These are phyloP conservation scores for Parachaetomium inaequale DNA, from an alignment of 495 filamentous ascomycete species.

Conservation along the genomic window DNA sequence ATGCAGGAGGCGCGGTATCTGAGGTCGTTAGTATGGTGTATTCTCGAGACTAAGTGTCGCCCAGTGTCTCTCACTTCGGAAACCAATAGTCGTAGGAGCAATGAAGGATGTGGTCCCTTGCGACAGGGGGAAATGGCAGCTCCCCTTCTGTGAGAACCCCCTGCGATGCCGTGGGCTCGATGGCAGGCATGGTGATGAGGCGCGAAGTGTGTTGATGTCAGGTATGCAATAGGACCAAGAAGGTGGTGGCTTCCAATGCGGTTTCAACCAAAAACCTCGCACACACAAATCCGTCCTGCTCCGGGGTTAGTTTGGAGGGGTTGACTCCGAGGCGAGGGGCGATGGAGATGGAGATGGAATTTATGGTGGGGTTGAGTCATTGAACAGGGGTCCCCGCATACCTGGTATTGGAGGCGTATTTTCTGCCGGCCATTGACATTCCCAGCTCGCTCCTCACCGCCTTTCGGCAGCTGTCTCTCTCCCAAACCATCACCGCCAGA, in stretches of 20 bases:
- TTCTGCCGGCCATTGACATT: slow-evolving; percentile 14
- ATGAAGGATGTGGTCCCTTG: slow-evolving; percentile 79
- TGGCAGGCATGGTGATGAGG: slow-evolving; percentile 30
- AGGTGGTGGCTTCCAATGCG: background rate
- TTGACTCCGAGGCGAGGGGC: slow-evolving; percentile 7
- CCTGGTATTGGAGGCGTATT: background rate
- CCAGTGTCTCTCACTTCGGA: slow-evolving; percentile 52
- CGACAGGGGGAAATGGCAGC: slow-evolving; percentile 80
- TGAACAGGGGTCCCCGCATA: slow-evolving; percentile 7
- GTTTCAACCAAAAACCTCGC: background rate
- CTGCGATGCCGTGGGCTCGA: slow-evolving; percentile 23
- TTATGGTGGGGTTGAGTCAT: slow-evolving; percentile 21
- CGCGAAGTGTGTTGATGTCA: background rate
- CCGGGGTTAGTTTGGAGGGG: background rate
- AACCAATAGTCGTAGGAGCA: slow-evolving; percentile 95
- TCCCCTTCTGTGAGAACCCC: slow-evolving; percentile 12
- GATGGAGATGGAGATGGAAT: background rate
- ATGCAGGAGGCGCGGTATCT: slow-evolving; percentile 75
- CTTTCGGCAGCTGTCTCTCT: background rate
- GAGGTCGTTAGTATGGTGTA: slow-evolving; percentile 18
- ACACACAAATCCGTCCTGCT: background rate
- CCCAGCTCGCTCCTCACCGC: background rate
- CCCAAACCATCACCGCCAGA: background rate
- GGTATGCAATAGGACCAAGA: background rate
- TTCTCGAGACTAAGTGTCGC: background rate